phyloP scores from a whole-genome alignment of 73 alveolate genomes.

The Paramecium primaurelia region DNA sequence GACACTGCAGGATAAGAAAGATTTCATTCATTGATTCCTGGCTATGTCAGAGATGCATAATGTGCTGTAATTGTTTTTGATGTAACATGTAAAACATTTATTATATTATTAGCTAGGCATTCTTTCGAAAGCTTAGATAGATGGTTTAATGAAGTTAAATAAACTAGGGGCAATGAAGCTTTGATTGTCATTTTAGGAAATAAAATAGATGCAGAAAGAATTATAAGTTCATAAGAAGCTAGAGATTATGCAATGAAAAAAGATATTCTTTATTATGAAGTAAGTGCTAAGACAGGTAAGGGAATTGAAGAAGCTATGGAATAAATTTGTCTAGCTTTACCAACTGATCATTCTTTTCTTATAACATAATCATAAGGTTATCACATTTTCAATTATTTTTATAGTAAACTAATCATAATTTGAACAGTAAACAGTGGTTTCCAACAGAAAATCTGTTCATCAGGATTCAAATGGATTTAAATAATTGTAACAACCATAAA shows the following conservation, averaged over 20 bases:
- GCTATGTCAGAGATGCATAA: constrained; percentile 30
- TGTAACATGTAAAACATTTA: constrained; percentile 8
- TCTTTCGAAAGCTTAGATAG: constrained; percentile 77
- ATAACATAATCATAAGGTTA: constrained; percentile 12
- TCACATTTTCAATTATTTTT: neutral
- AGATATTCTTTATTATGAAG: constrained; percentile 67
- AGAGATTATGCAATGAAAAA: constrained; percentile 57
- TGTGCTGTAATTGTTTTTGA: constrained; percentile 56
- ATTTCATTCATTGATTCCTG: constrained; percentile 49
- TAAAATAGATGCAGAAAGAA: constrained; percentile 74
- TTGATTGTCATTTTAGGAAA: constrained; percentile 80
- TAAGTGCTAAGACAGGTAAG: constrained; percentile 68
- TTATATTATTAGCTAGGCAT: constrained; percentile 35
- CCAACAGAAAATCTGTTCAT: neutral
- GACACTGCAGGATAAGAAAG: constrained; percentile 71
- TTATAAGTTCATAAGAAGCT: constrained; percentile 65
- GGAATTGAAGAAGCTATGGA: constrained; percentile 66
- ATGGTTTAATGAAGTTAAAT: constrained; percentile 81
- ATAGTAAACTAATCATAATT: constrained; percentile 8
- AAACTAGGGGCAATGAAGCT: constrained; percentile 82
- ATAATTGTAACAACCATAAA: neutral
- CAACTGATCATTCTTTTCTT: constrained; percentile 11
- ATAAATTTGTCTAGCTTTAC: neutral
- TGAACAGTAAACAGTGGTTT: constrained; percentile 1
- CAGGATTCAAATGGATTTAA: neutral